Evolutionary conservation across 805 yeast species (phyloP).

Genomic region (Limtongozyma cylindracea): DNA sequence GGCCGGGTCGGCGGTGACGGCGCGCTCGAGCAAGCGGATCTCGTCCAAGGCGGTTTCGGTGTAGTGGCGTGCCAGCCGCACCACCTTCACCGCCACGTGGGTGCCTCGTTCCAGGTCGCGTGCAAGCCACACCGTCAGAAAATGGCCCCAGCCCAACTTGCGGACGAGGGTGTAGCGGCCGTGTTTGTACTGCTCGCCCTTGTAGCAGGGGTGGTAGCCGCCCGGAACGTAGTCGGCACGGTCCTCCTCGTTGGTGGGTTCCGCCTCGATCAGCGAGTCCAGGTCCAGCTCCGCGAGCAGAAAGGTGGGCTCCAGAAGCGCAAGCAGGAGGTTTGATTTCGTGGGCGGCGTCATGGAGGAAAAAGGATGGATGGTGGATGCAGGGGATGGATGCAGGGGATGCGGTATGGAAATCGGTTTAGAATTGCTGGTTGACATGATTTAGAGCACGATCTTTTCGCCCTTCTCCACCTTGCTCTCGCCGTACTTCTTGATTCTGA

Average conservation of each 20-base stretch:
- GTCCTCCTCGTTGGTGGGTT: conserved; percentile 51
- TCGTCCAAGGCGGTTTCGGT: conserved; percentile 92
- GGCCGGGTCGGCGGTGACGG: conserved; percentile 29
- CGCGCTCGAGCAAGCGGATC: conserved; percentile 48
- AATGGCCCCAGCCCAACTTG: conserved; percentile 97
- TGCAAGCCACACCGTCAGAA: conserved; percentile 38
- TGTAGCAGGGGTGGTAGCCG: conserved; percentile 85
- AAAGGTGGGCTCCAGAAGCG: no score
- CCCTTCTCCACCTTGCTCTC: conserved; percentile 76
- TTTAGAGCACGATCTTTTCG: conserved; percentile 19
- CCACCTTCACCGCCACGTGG: conserved; percentile 89
- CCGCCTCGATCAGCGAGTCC: conserved; percentile 2
- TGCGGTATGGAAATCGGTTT: no score
- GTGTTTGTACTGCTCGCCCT: conserved; percentile 67
- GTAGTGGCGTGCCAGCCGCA: conserved; percentile 73
- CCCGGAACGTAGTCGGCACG: conserved; percentile 69
- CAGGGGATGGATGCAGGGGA: no score
- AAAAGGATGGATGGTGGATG: conserved; percentile 1
- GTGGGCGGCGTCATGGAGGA: conserved; percentile 2
- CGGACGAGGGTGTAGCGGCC: conserved; percentile 46
- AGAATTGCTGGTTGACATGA: no score
- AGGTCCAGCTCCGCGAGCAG: not conserved
- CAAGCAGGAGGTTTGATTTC: no score
- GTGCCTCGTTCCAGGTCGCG: conserved; percentile 22
- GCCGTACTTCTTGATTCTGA: conserved; percentile 96